Percentiles rank a stretch among this genome's conserved stretches.
Conservation (phyloP, 768 basidiomycete species). For the Rhodosporidiobolus odoratus region DNA sequence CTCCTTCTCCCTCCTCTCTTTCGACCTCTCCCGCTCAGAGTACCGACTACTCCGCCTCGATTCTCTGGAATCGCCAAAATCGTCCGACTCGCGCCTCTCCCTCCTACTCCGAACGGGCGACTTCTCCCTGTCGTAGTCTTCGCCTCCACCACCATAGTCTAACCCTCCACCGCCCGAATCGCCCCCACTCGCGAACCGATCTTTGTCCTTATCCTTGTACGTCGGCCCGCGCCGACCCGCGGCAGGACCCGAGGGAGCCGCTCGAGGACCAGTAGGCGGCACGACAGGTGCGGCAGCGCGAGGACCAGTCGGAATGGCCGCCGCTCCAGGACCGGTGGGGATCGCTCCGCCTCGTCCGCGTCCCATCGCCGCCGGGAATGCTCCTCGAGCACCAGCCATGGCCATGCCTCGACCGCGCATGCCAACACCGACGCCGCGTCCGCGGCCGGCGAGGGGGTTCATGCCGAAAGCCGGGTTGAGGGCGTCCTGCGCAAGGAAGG, state of each 20-base stretch:
- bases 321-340: background rate
- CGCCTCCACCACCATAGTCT: conserved; percentile 32
- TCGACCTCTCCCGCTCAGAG: background rate
- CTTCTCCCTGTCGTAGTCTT: background rate
- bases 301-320: conserved; percentile 13
- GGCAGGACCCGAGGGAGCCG: background rate
- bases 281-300: conserved; percentile 16
- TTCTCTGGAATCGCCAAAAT: background rate
- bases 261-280: conserved; percentile 32
- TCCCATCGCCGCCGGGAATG: background rate
- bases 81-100: conserved; percentile 6
- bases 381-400: background rate
- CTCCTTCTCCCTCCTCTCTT: conserved; percentile 5
- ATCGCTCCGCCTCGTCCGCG: background rate
- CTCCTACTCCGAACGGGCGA: conserved; percentile 9
- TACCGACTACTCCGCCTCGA: background rate
- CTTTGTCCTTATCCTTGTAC: conserved; percentile 36
- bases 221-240: conserved; percentile 7
- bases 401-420: background rate
- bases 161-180: conserved; percentile 1
- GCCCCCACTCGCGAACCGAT: conserved; percentile 8
- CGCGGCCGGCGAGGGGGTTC: conserved; percentile 2
- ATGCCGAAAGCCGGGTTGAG: conserved; percentile 11
- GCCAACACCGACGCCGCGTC: conserved; percentile 4
- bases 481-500: background rate